Evolutionary conservation across 257 asterid species (phyloP).

Genomic region (Cordia subcordata): DNA sequence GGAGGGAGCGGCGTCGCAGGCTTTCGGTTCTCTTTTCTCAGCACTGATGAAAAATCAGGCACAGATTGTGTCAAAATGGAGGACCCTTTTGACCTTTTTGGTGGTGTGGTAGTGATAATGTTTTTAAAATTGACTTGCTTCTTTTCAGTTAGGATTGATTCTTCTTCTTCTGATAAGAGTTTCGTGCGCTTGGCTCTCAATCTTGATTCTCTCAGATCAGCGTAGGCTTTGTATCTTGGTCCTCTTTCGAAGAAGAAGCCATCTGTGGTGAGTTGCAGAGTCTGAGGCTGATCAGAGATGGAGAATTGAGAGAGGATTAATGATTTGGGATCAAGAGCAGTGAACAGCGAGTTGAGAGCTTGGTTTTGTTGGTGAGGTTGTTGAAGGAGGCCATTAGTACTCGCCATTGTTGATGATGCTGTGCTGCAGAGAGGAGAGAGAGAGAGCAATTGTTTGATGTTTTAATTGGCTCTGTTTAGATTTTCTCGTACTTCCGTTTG

Average conservation of each 20-base stretch:
- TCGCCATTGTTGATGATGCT: conserved; percentile 44
- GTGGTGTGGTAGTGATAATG: conserved; percentile 46
- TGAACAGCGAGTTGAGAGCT: conserved; percentile 27
- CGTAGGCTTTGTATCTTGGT: conserved; percentile 69
- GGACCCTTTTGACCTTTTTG: conserved; percentile 38
- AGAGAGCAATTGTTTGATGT: background rate
- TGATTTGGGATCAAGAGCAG: conserved; percentile 60
- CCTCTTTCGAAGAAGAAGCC: conserved; percentile 59
- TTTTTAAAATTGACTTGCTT: conserved; percentile 59
- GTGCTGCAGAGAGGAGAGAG: background rate
- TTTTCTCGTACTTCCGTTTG: conserved; percentile 1
- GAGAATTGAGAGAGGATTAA: conserved; percentile 58
- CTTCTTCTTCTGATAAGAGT: conserved; percentile 9
- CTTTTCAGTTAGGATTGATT: conserved; percentile 41
- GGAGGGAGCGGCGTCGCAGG: conserved; percentile 48
- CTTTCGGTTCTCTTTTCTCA: conserved; percentile 86
- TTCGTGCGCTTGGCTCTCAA: conserved; percentile 35
- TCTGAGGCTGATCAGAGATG: conserved; percentile 38
- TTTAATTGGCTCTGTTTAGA: conserved; percentile 6
- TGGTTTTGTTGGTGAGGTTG: conserved; percentile 28
- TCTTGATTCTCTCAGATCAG: conserved; percentile 67
- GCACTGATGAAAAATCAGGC: conserved; percentile 73
- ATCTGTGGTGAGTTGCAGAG: conserved; percentile 49
- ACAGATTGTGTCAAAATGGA: conserved; percentile 72
- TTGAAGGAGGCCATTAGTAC: conserved; percentile 19